Percentiles rank a stretch among this genome's conserved stretches.
These are phyloP conservation scores for Durusdinium trenchii DNA, from an alignment of 73 alveolate species.

Conservation along the genomic window DNA sequence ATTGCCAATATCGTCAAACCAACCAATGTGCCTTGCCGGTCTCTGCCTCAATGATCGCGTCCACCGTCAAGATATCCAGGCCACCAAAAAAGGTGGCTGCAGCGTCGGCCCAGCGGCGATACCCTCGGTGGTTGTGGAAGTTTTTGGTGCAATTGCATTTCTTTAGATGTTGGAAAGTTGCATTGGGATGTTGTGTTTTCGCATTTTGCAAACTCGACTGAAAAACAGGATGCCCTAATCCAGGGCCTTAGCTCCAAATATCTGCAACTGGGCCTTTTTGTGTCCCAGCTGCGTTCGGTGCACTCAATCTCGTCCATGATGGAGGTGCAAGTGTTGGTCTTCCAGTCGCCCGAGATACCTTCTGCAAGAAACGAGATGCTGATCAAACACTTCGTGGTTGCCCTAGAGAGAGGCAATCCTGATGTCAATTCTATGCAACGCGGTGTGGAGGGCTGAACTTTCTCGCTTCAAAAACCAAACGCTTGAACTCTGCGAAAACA, in stretches of 20 bases:
- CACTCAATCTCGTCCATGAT: constrained; percentile 88
- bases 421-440: background rate
- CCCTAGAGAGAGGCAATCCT: background rate
- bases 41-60: constrained; percentile 81
- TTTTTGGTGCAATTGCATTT: background rate
- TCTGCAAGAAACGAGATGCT: background rate
- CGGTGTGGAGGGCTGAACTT: background rate
- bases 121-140: background rate
- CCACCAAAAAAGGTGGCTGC: constrained; percentile 48
- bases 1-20: too few species aligned
- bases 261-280: background rate
- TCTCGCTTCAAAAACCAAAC: background rate
- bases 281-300: constrained; percentile 30
- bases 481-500: background rate
- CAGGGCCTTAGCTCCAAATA: too few species aligned
- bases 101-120: constrained; percentile 75
- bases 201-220: too few species aligned
- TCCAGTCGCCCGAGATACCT: constrained; percentile 95
- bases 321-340: constrained; percentile 93
- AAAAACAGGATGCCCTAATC: too few species aligned
- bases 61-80: constrained; percentile 85
- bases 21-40: constrained; percentile 83
- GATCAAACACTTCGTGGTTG: background rate
- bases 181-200: background rate
- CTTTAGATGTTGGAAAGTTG: background rate